Base-by-base conservation (phyloP, 257 asterid genomes). In the Solanum tarijense region DNA sequence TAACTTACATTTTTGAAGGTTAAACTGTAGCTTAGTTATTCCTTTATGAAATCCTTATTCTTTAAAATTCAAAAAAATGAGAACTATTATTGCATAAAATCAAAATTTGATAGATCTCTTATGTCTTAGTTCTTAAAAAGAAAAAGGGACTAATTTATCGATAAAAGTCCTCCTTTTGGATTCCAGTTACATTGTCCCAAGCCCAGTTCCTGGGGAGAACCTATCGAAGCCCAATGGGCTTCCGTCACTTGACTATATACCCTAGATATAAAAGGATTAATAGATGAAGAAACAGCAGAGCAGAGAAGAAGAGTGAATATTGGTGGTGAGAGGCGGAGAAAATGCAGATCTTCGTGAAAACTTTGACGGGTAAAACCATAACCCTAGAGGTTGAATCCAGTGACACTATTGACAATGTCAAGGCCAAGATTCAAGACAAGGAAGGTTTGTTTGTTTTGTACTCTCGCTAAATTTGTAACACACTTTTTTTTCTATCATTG, bases 261-360 rank as follows among this genome's bases (percentile, higher is more conserved):
- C 87, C 87, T 84, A 84, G 14, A 6, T 60, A 84, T 83, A 60
- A 60, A 83, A 5, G 0, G 5, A 29, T 34, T 35, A 12, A 9
- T 31, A 46, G 31, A 11, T 36, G 39, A 21, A 73, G 76, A n/a
- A 25, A 23, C 20, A 36, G 27, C 7, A 25, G 9, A 6, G n/a
- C 12, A 21, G 55, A 27, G 21, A 35, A 13, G 35, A 18, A 21
- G 9, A 66, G 62, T 8, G 83, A 8, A 39, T 25, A 25, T 76
- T 13, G 58, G 9, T 76, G 60, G 83, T 8, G 5, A 23, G 36
- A 13, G 87, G 36, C 58, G 25, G 35, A 29, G 36, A 83, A 86
- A 82, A 90, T 90, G 92, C 92, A 90, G 90, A 90, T 90, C 79
- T 90, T 90, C 87, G 92, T 90, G 35, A 90, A 90, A 83, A 90